Base-by-base conservation (phyloP, 2,329 filamentous ascomycete genomes). In the Didymella pomorum region DNA sequence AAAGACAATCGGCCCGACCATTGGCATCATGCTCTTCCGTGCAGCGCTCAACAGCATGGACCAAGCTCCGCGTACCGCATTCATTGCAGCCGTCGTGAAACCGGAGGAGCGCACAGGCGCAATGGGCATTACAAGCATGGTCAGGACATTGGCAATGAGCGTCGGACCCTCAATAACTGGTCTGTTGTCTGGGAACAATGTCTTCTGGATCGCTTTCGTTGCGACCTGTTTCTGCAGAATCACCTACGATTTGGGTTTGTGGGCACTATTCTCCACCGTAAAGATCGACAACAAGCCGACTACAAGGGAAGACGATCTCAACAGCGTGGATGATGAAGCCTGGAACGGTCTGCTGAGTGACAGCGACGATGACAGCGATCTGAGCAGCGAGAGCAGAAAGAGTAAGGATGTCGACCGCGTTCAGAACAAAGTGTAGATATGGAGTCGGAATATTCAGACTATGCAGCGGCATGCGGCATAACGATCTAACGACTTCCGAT, bases 31-130 rank as follows among this genome's bases (percentile, higher is more conserved):
- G 1, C 79, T 88, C 25, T 71, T 89, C 20, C 82, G 87, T 5
- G 80, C 86, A 2, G 85, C 85, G 0, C 77, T 90, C 43, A 89
- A 89, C 67, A 87, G 84, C 61, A 89, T 90, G 86, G 88, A 90
- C 62, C 87, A 90, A 76, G 87, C 86, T 0, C 88, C 88, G 0
- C 80, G 88, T 2, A 79, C 87, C 0, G 87, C 88, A 0, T 86
- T 90, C 56, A 88, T 90, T 48, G 86, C 87, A 1, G 87, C 87
- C 0, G 86, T 89, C 0, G 87, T 90, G 2, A 83, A 81, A 61
- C 84, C 87, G 0, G 83, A 86, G 52, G 88, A 90, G 73, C 79
- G 87, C 1, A 90, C 88, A 0, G 87, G 87, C 0, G 86, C 88
- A n/a, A 87, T 90, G 86, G 88, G 88, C 12, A 87, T 90, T 64